Conservation (phyloP, 495 filamentous ascomycete genomes). For the Aspergillus indologenus region DNA sequence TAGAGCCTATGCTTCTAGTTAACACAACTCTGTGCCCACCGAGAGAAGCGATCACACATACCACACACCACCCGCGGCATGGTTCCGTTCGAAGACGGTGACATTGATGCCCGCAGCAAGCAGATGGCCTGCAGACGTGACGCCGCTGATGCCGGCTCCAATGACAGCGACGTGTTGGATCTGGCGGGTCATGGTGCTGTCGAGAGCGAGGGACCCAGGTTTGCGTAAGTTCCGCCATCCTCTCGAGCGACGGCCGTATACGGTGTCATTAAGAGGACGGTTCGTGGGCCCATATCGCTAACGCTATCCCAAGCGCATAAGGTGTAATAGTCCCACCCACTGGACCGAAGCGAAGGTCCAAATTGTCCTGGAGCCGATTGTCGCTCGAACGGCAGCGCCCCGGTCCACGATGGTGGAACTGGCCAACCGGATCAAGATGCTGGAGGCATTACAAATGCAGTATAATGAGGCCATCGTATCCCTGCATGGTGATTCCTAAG, state of each 20-base stretch:
- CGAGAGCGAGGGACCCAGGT: background rate
- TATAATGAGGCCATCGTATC: conserved; percentile 16
- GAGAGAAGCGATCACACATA: conserved; percentile 23
- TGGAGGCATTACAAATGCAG: background rate
- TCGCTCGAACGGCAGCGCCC: background rate
- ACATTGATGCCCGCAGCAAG: conserved; percentile 56
- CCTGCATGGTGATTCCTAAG: conserved; percentile 21
- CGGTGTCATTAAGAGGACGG: background rate
- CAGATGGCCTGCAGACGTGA: conserved; percentile 61
- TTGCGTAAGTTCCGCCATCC: too few species aligned
- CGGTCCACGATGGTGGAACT: background rate
- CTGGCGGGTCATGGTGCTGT: conserved; percentile 22
- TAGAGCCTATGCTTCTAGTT: conserved; percentile 42
- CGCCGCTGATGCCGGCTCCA: conserved; percentile 67
- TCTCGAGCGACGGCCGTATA: background rate
- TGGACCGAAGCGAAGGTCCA: background rate
- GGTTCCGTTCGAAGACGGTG: conserved; percentile 61
- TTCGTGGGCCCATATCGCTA: conserved; percentile 1
- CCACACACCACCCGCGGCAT: conserved; percentile 61
- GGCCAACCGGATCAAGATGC: background rate
- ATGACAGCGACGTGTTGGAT: conserved; percentile 58
- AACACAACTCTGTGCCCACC: background rate
- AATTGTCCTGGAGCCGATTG: background rate
- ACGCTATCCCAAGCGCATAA: conserved; percentile 9
- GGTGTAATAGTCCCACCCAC: conserved; percentile 5